Conservation (phyloP, 768 basidiomycete genomes). For the Cyathus striatus region DNA sequence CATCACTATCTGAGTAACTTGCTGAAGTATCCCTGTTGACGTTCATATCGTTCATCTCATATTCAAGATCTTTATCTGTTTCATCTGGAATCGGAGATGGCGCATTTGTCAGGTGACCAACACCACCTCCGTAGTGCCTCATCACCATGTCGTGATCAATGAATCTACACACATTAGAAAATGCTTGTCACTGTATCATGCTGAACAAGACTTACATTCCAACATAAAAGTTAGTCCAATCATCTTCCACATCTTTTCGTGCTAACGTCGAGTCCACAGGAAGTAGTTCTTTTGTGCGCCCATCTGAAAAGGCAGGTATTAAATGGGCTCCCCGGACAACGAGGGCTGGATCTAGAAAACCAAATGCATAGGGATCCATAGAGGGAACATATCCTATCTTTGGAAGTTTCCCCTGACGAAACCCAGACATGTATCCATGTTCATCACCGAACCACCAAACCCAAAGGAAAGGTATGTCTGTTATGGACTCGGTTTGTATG, state of each 20-base stretch:
- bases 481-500: neutral
- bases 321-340: conserved; percentile 21
- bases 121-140: neutral
- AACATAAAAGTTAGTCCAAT: conserved; percentile 24
- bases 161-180: neutral
- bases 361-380: conserved; percentile 14
- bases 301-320: conserved; percentile 22
- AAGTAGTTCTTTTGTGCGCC: conserved; percentile 12
- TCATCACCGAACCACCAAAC: conserved; percentile 28
- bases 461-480: conserved; percentile 30
- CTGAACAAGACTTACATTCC: conserved; percentile 15
- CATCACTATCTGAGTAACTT: too few species aligned
- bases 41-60: too few species aligned
- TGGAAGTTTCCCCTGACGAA: neutral
- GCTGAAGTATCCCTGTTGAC: too few species aligned
- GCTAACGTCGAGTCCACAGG: conserved; percentile 1
- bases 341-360: conserved; percentile 22
- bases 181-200: neutral
- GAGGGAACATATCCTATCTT: neutral
- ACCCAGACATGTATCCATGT: conserved; percentile 9
- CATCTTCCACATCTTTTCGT: conserved; percentile 8
- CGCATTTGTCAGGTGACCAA: neutral
- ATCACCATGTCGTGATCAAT: neutral
- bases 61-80: too few species aligned
- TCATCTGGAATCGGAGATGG: too few species aligned